Percentiles rank a stretch among this genome's conserved stretches.
Conservation (phyloP, 352 stramenopile genomes). For the Aphanomyces astaci region DNA sequence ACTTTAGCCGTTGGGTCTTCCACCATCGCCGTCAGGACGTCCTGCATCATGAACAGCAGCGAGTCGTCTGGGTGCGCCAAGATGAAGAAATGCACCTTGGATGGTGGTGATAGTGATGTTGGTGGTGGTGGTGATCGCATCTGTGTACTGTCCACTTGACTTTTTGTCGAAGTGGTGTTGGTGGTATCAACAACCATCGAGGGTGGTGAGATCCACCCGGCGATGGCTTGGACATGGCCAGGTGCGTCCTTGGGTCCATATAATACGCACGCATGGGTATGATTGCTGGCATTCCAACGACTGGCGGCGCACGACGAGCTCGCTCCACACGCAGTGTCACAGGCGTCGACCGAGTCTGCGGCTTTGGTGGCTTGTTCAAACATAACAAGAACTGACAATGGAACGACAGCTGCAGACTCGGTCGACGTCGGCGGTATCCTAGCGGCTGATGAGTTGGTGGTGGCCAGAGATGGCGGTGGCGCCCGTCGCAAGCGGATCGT, state of each 20-base stretch:
- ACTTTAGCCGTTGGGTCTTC: constrained; percentile 11
- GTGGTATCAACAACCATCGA: too few relatives aligned
- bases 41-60: constrained; percentile 7
- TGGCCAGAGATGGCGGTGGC: too few relatives aligned
- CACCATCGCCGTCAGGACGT: neutral
- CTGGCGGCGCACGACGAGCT: neutral
- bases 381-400: neutral
- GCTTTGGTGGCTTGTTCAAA: neutral
- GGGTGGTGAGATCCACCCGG: neutral
- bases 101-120: neutral
- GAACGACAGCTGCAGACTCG: too few relatives aligned
- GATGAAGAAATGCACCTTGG: constrained; percentile 9
- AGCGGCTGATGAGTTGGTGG: too few relatives aligned
- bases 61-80: constrained; percentile 16
- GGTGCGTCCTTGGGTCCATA: neutral
- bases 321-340: neutral
- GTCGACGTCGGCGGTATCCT: too few relatives aligned
- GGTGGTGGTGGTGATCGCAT: neutral
- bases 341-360: neutral
- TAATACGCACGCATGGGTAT: constrained; percentile 2
- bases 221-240: neutral
- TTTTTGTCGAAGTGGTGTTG: too few relatives aligned
- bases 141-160: too few relatives aligned
- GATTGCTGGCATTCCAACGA: neutral
- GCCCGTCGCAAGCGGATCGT: too few relatives aligned